Evolutionary conservation across 306 rosid genomes (phyloP).

Genomic region (Rosa persica): DNA sequence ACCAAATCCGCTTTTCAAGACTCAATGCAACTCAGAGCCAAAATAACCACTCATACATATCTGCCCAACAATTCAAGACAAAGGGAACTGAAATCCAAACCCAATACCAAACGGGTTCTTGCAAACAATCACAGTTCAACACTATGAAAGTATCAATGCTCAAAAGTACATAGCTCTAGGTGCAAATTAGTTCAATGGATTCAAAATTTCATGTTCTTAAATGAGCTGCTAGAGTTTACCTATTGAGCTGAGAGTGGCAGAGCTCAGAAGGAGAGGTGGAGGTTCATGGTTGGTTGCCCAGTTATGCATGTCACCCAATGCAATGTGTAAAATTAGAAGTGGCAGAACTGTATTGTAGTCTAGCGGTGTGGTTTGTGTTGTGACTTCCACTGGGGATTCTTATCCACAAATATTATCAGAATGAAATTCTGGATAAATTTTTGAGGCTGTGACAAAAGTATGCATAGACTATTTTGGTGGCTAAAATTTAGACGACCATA

Average conservation of each 20-base stretch:
- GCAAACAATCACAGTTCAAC: conserved; percentile 13
- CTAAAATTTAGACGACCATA: conserved; percentile 5
- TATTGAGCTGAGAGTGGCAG: conserved; percentile 22
- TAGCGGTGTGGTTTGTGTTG: conserved; percentile 50
- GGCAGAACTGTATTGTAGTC: conserved; percentile 7
- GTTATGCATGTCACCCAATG: conserved; percentile 30
- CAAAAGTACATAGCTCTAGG: background rate
- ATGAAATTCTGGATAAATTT: conserved; percentile 42
- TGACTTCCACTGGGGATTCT: conserved; percentile 60
- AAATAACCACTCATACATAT: background rate
- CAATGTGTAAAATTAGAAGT: conserved; percentile 8
- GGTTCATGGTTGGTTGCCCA: conserved; percentile 32
- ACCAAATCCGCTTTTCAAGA: background rate
- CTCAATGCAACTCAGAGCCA: background rate
- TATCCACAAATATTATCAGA: conserved; percentile 71
- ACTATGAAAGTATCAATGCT: background rate
- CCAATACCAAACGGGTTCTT: background rate
- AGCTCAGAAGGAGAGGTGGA: conserved; percentile 24
- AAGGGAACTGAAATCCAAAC: background rate
- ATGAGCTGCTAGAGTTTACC: conserved; percentile 27
- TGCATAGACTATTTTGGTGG: conserved; percentile 10
- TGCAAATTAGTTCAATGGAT: background rate
- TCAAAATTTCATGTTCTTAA: background rate
- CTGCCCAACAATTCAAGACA: background rate
- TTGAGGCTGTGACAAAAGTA: conserved; percentile 42